Base-by-base conservation (phyloP, 352 stramenopile genomes). In the Achlya hypogyna region DNA sequence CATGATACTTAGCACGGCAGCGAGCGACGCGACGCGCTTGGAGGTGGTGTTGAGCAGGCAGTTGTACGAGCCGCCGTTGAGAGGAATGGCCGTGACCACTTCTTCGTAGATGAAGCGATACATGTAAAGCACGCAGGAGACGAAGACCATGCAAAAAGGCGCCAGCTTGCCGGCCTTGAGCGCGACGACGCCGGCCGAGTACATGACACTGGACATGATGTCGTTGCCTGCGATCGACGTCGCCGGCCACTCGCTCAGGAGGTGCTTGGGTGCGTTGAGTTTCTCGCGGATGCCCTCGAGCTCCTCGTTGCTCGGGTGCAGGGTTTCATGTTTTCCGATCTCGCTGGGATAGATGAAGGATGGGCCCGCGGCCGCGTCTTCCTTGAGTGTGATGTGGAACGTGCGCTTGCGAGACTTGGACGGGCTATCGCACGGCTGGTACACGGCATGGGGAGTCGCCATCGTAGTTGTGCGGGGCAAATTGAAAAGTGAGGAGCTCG, bases 171-270 rank as follows among this genome's bases (percentile, higher is more conserved):
- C 88, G 5, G 87, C 86, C 64, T 85, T 86, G 1, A 74, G 69
- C 6, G 82, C 75, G 38, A 88, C 80, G 16, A 88, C 78, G 16
- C 77, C 80, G 14, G 80, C 80, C 22, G 81, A 88, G 69, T 96
- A 96, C 23, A 95, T 75, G 25, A 88, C 87, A 65, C 82, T 95
- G 45, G 81, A 84, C 25, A 96, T 62, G 65, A 97, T 96, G 60
- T 97, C 90, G 64, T 97, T 97, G 20, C 91, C 91, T 56, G 83
- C 95, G 58, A 97, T 97, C 28, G 86, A 82, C 6, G 90, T 97
- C 16, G 89, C 87, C 32, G 79, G 78, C 77, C 87, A 94, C 72
- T 96, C 77, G 31, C 77, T 72, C 29, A 96, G 71, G 63, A 69
- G 25, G 43, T 72, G 45, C 42, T 78, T 77, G 29, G 40, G 29